Evolutionary conservation across 176 grass and related monocot genomes (phyloP), one percentile per base, ranked within the genome.

Genomic region (Aegilops tauschii): DNA sequence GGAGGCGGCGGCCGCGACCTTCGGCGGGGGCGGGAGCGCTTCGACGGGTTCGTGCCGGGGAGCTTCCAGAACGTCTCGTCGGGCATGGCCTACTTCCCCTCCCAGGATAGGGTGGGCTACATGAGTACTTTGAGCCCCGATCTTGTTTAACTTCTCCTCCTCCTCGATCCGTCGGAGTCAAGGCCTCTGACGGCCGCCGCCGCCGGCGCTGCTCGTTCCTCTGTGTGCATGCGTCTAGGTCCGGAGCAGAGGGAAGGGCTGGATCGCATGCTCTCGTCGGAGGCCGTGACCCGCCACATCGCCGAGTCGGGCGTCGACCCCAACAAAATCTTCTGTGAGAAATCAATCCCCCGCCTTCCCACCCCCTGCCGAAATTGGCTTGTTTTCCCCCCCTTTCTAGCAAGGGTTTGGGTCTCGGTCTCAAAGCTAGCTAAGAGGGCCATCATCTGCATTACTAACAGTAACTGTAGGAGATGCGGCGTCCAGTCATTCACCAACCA

Each of bases 211-310:
- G 32, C 32, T 32, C 32, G 32, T 32, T 32, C 32, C 32, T 32
- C 32, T 32, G 32, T 32, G 32, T 32, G 32, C 32, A 4, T 32
- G 32, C 32, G 32, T 10, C 10, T n/a, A 73, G 71, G 71, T 47
- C 44, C 2, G n/a, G 71, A 73, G 36, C 71, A 73, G 71, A 45
- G 71, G 71, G 71, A 73, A 45, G 71, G 70, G 70, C 39, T 73
- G 70, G 39, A 73, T 0, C 70, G 70, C 70, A 28, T 45, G n/a
- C n/a, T 73, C 39, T 0, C n/a, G 4, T 13, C 70, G 37, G 70
- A 28, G 12, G 0, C 5, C 12, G 14, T 73, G 37, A 23, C 3
- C 3, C 70, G 70, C 70, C 0, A 73, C 2, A 47, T 73, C 3
- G 39, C 37, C 1, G n/a, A 73, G 39, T 45, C 70, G 5, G 70